Evolutionary conservation across 768 basidiomycete genomes (phyloP).

Genomic region (Boletus vinaceobasis): DNA sequence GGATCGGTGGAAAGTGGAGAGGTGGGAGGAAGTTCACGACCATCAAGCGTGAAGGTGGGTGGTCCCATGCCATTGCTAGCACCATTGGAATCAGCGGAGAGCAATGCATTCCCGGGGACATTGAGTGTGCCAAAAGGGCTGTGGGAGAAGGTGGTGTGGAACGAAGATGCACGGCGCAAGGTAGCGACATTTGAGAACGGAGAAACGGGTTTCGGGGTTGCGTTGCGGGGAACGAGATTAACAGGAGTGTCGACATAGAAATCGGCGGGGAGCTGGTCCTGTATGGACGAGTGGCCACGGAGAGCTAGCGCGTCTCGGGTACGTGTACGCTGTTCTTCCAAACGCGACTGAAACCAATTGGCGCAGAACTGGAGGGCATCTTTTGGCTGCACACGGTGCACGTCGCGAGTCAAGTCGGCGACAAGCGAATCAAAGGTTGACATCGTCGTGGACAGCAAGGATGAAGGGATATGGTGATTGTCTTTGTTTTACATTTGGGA

Average conservation of each 20-base stretch:
- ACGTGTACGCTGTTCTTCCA: constrained; percentile 80
- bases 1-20: constrained; percentile 52
- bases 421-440: constrained; percentile 84
- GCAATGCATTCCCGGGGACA: constrained; percentile 76
- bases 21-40: constrained; percentile 57
- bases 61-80: constrained; percentile 34
- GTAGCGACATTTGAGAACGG: constrained; percentile 50
- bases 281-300: constrained; percentile 46
- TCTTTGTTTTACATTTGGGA: constrained; percentile 10
- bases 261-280: constrained; percentile 52
- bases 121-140: constrained; percentile 80
- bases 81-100: constrained; percentile 44
- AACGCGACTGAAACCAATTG: constrained; percentile 88
- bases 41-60: constrained; percentile 58
- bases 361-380: constrained; percentile 92
- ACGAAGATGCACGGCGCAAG: constrained; percentile 50
- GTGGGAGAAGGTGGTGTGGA: constrained; percentile 47
- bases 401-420: constrained; percentile 82
- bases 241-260: constrained; percentile 55
- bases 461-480: not conserved
- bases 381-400: constrained; percentile 78
- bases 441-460: constrained; percentile 26
- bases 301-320: constrained; percentile 58
- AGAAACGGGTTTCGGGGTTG: constrained; percentile 44
- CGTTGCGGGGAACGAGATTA: constrained; percentile 26